Percentiles rank a stretch among this genome's conserved stretches.
Evolutionary conservation across 2,329 filamentous ascomycete genomes (phyloP).

Genomic region (Fusarium penzigii): DNA sequence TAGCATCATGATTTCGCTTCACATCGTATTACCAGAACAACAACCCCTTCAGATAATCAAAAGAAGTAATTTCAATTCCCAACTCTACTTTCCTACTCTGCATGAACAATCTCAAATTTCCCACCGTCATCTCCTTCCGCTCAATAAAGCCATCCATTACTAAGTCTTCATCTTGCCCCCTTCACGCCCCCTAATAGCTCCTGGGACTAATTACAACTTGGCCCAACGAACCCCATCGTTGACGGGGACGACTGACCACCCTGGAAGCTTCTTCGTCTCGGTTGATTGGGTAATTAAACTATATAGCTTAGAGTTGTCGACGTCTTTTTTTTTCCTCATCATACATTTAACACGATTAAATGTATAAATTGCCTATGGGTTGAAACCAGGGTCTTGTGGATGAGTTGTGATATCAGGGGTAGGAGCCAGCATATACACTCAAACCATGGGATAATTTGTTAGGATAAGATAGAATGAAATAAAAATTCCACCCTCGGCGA

Average conservation of each 20-base stretch:
- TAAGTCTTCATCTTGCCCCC: neutral
- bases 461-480: too few relatives aligned
- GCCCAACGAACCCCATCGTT: neutral
- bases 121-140: neutral
- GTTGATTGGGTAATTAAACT: neutral
- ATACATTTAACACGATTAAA: neutral
- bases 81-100: too few relatives aligned
- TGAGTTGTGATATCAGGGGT: neutral
- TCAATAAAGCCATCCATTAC: neutral
- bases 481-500: too few relatives aligned
- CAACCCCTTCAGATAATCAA: too few relatives aligned
- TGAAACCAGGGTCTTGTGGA: neutral
- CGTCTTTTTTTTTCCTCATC: neutral
- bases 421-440: neutral
- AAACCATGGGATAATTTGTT: too few relatives aligned
- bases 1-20: too few relatives aligned
- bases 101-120: too few relatives aligned
- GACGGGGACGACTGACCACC: neutral
- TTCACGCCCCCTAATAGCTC: neutral
- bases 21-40: too few relatives aligned
- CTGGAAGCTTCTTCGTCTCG: neutral
- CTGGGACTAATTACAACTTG: neutral
- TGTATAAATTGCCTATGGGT: neutral
- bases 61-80: too few relatives aligned
- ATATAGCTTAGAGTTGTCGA: neutral